A percentile compares a stretch with the other conserved stretches of the same genome.
phyloP scores from a whole-genome alignment of 768 basidiomycete species.

The Macrolepiota fuliginosa region DNA sequence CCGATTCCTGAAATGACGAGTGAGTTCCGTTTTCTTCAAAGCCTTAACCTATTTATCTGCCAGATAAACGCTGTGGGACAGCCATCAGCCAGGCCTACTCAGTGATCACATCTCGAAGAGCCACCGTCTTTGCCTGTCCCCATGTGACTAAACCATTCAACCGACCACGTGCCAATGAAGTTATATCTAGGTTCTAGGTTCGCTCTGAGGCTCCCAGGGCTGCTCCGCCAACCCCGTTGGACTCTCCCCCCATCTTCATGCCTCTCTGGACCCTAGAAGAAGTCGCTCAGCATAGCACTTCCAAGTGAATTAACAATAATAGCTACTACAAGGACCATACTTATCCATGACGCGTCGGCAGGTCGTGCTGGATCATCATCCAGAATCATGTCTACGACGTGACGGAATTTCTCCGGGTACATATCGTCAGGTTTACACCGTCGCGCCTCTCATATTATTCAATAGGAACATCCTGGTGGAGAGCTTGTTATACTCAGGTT shows the following conservation, averaged over 20 bases:
- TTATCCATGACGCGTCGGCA: slow-evolving; percentile 22
- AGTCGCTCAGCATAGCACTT: slow-evolving; percentile 57
- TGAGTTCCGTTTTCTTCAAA: too few relatives aligned
- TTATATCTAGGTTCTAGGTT: too few relatives aligned
- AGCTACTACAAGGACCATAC: not conserved
- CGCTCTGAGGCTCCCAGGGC: too few relatives aligned
- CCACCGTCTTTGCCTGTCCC: too few relatives aligned
- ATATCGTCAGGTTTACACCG: slow-evolving; percentile 14
- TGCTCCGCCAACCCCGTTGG: too few relatives aligned
- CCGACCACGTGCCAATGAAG: too few relatives aligned
- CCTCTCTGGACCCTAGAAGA: slow-evolving; percentile 50
- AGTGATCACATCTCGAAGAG: too few relatives aligned
- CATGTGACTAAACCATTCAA: too few relatives aligned
- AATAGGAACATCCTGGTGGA: slow-evolving; percentile 79
- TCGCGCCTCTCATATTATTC: not conserved
- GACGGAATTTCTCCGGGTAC: slow-evolving; percentile 69
- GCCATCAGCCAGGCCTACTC: too few relatives aligned
- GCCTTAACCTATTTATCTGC: too few relatives aligned
- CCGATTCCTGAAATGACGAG: too few relatives aligned
- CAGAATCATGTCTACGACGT: slow-evolving; percentile 80
- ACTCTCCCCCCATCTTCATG: slow-evolving; percentile 22
- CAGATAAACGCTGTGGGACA: too few relatives aligned
- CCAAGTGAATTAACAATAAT: slow-evolving; percentile 34
- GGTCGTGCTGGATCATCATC: slow-evolving; percentile 86
- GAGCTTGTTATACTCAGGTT: slow-evolving; percentile 78